A percentile compares a stretch with the other conserved stretches of the same genome.
phyloP scores from a whole-genome alignment of 257 asterid species.

The Nicotiana paniculata region DNA sequence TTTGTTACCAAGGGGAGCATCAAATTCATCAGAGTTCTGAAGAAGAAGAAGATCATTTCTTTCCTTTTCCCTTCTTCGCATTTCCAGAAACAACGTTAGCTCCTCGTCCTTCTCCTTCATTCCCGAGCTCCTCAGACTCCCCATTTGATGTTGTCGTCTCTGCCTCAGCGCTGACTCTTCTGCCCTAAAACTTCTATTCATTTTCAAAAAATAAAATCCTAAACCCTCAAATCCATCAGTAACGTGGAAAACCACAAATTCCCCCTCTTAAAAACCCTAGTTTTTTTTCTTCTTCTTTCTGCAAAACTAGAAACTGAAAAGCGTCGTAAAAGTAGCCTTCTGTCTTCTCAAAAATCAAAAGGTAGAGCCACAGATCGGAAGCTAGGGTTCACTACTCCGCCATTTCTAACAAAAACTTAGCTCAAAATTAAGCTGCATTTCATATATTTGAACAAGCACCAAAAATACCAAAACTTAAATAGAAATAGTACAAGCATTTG shows the following conservation, averaged over 20 bases:
- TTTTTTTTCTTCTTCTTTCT: conserved; percentile 9
- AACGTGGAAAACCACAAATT: conserved; percentile 12
- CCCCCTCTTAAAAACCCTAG: conserved; percentile 36
- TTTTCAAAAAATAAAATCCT: conserved; percentile 19
- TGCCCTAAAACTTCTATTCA: conserved; percentile 70
- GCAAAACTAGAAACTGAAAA: not conserved
- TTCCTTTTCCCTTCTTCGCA: conserved; percentile 76
- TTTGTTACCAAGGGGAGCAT: conserved; percentile 56
- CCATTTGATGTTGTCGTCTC: conserved; percentile 37
- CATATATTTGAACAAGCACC: not conserved
- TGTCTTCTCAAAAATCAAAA: not conserved
- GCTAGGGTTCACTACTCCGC: conserved; percentile 26
- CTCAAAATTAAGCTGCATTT: conserved; percentile 34
- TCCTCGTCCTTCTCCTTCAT: conserved; percentile 73
- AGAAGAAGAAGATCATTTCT: conserved; percentile 57
- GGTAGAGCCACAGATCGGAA: conserved; percentile 33
- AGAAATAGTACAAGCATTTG: not conserved
- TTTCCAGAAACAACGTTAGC: conserved; percentile 74
- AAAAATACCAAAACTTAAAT: not conserved
- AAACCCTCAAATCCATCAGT: conserved; percentile 19
- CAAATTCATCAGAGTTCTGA: conserved; percentile 64
- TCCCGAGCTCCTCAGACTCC: conserved; percentile 41
- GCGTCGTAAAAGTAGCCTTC: not conserved
- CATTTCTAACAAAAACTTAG: conserved; percentile 23
- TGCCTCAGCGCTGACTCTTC: conserved; percentile 20